A percentile compares a stretch with the other conserved stretches of the same genome.
phyloP scores from a whole-genome alignment of 176 grass and related monocot genomes.

The Musa itinerans region DNA sequence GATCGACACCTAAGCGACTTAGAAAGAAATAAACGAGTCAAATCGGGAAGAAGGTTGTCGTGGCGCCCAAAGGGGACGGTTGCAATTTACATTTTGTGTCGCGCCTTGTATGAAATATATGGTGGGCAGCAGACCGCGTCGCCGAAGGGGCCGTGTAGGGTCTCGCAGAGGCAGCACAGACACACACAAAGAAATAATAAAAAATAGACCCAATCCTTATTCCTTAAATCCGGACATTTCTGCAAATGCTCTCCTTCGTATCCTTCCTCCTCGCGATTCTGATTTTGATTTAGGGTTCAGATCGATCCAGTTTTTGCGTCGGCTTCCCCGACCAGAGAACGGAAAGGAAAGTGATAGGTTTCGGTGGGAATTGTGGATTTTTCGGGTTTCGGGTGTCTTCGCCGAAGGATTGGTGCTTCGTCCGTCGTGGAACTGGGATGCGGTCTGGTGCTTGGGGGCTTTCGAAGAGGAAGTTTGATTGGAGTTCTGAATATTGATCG shows the following conservation, averaged over 20 bases:
- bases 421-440: neutral
- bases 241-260: neutral
- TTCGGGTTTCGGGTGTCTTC: neutral
- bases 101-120: neutral
- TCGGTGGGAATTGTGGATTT: neutral
- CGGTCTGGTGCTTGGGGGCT: neutral
- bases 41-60: neutral
- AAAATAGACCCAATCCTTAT: neutral
- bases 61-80: neutral
- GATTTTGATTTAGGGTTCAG: neutral
- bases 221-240: neutral
- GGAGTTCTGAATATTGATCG: neutral
- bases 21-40: neutral
- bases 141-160: slow-evolving; percentile 1
- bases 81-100: neutral
- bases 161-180: neutral
- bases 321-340: neutral
- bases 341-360: neutral
- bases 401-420: neutral
- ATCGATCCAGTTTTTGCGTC: neutral
- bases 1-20: neutral
- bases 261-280: neutral
- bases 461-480: neutral
- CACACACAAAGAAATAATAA: neutral
- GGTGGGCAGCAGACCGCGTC: neutral